A percentile compares a stretch with the other conserved stretches of the same genome.
phyloP scores from a whole-genome alignment of 768 basidiomycete genomes.

The Naganishia randhawae region DNA sequence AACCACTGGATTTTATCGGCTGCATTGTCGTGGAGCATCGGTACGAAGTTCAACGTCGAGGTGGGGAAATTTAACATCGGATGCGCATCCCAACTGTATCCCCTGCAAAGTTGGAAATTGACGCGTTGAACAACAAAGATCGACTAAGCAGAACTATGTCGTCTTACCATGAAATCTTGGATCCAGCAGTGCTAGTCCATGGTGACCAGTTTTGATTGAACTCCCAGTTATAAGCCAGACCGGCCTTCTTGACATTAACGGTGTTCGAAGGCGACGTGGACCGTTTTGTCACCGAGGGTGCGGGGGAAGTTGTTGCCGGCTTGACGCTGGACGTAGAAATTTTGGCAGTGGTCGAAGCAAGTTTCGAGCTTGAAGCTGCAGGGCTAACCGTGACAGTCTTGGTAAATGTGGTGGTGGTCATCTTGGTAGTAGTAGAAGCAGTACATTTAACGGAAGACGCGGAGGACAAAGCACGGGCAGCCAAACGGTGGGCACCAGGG shows the following conservation, averaged over 20 bases:
- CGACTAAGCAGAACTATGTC: not conserved
- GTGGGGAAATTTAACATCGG: slow-evolving; percentile 19
- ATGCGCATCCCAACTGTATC: slow-evolving; percentile 22
- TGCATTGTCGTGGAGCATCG: slow-evolving; percentile 10
- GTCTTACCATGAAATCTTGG: slow-evolving; percentile 17
- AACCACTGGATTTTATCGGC: slow-evolving; percentile 23
- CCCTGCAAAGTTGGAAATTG: not conserved
- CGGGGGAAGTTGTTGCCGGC: not conserved
- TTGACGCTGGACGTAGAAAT: not conserved
- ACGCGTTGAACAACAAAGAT: not conserved
- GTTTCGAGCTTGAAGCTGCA: not conserved
- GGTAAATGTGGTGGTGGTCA: not conserved
- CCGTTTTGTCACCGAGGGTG: not conserved
- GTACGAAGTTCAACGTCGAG: slow-evolving; percentile 12
- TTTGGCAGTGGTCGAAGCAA: not conserved
- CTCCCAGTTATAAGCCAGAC: slow-evolving; percentile 20
- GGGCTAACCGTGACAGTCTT: slow-evolving; percentile 10
- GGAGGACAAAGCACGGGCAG: not conserved
- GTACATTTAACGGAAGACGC: not conserved
- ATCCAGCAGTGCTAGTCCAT: slow-evolving; percentile 4
- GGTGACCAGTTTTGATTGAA: slow-evolving; percentile 21
- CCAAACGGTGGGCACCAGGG: not conserved
- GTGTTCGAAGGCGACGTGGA: not conserved
- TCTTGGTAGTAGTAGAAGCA: slow-evolving; percentile 4
- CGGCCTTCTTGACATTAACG: not conserved